These are phyloP conservation scores for Pleurozium schreberi DNA, from an alignment of 225 moss, liverwort and hornwort genomes.

Conservation along the genomic window DNA sequence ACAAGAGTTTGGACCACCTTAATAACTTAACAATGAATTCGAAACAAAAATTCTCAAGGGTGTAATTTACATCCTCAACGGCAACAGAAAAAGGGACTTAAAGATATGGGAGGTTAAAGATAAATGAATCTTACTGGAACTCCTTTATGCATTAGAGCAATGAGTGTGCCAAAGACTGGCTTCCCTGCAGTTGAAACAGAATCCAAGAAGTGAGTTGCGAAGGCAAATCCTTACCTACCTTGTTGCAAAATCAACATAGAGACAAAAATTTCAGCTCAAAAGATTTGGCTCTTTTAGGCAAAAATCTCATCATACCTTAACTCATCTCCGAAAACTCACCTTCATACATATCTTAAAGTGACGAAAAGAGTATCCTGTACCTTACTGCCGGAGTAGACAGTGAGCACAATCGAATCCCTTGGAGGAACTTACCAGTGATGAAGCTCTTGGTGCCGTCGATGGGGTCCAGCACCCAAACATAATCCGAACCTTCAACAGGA, in stretches of 20 bases:
- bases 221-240: background rate
- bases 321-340: background rate
- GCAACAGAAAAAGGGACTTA: background rate
- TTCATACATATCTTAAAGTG: too few relatives aligned
- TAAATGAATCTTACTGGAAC: conserved; percentile 54
- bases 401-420: background rate
- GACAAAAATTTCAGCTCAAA: background rate
- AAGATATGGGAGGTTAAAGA: background rate
- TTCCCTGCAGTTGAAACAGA: conserved; percentile 50
- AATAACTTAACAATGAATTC: background rate
- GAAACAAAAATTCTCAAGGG: background rate
- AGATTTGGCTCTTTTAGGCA: background rate
- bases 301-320: background rate
- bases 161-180: conserved; percentile 88
- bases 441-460: conserved; percentile 99
- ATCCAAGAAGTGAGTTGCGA: background rate
- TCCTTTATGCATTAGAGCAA: conserved; percentile 77
- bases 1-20: background rate
- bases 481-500: conserved; percentile 60
- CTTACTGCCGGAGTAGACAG: background rate
- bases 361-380: background rate
- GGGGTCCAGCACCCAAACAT: conserved; percentile 91
- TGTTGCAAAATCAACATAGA: background rate
- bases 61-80: background rate
- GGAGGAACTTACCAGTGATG: conserved; percentile 56